A percentile compares a stretch with the other conserved stretches of the same genome.
These are phyloP conservation scores for Neurospora sp. DNA, from an alignment of 495 filamentous ascomycete species.

Conservation along the genomic window DNA sequence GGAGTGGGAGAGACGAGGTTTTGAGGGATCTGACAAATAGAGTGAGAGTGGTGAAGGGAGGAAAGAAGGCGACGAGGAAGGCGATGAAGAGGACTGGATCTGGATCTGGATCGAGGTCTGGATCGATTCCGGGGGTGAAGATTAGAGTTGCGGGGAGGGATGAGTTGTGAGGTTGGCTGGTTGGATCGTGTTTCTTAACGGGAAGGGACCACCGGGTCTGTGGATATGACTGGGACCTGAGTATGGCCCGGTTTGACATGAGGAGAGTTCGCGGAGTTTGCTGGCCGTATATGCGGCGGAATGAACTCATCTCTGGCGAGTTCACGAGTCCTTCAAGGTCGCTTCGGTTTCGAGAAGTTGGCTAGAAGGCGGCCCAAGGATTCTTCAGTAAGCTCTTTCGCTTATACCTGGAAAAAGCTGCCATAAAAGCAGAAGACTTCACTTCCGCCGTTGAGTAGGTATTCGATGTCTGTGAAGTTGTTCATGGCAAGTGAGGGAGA, in stretches of 20 bases:
- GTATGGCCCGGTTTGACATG: too few species aligned
- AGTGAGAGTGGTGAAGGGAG: background rate
- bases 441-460: background rate
- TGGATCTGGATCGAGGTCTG: background rate
- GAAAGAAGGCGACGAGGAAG: constrained; percentile 13
- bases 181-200: background rate
- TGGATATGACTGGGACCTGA: too few species aligned
- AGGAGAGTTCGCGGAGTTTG: too few species aligned
- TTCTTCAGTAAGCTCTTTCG: background rate
- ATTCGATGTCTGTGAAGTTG: background rate
- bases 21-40: background rate
- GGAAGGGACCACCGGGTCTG: background rate
- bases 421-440: background rate
- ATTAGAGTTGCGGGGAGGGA: constrained; percentile 19
- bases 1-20: background rate
- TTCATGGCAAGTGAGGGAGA: background rate
- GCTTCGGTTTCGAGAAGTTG: background rate
- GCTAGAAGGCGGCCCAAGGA: background rate
- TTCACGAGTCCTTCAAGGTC: too few species aligned
- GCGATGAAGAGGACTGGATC: constrained; percentile 6
- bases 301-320: too few species aligned
- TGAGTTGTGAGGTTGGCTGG: constrained; percentile 14
- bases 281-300: too few species aligned
- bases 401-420: background rate
- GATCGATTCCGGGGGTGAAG: constrained; percentile 18